Conservation (phyloP, 176 grass and related monocot genomes). For the Raddia guianensis region DNA sequence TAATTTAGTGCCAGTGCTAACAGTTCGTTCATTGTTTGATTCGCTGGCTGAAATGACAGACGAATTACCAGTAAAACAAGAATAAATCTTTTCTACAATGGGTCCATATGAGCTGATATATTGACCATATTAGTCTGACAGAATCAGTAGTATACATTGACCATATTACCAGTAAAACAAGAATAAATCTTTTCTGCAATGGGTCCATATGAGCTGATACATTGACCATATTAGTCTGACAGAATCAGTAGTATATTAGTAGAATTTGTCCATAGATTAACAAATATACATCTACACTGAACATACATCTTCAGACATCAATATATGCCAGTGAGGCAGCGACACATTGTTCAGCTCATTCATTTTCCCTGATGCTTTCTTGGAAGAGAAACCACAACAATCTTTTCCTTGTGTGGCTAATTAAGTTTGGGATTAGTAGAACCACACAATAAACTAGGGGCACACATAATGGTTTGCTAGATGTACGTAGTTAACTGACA, state of each 20-base stretch:
- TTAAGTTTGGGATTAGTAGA: not conserved
- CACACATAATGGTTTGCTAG: not conserved
- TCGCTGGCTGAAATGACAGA: no score
- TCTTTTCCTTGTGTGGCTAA: not conserved
- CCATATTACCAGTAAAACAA: constrained; percentile 32
- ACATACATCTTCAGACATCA: constrained; percentile 8
- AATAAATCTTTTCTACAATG: not conserved
- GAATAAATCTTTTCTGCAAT: constrained; percentile 1
- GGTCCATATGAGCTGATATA: not conserved
- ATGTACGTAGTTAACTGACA: constrained; percentile 16
- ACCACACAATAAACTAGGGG: not conserved
- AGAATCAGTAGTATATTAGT: not conserved
- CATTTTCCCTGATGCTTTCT: constrained; percentile 22
- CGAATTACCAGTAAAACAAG: constrained; percentile 23
- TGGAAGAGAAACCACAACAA: not conserved
- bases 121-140: constrained; percentile 16
- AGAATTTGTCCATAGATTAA: not conserved
- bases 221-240: constrained; percentile 13
- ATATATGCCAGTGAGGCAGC: not conserved
- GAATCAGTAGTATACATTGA: constrained; percentile 7
- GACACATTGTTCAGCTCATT: not conserved
- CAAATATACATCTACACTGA: not conserved
- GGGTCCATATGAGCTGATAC: not conserved
- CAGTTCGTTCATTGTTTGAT: no score
- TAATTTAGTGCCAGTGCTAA: no score